Percentiles rank a stretch among this genome's conserved stretches.
These are phyloP conservation scores for Linaria vulgaris DNA, from an alignment of 257 asterid species.

Conservation along the genomic window DNA sequence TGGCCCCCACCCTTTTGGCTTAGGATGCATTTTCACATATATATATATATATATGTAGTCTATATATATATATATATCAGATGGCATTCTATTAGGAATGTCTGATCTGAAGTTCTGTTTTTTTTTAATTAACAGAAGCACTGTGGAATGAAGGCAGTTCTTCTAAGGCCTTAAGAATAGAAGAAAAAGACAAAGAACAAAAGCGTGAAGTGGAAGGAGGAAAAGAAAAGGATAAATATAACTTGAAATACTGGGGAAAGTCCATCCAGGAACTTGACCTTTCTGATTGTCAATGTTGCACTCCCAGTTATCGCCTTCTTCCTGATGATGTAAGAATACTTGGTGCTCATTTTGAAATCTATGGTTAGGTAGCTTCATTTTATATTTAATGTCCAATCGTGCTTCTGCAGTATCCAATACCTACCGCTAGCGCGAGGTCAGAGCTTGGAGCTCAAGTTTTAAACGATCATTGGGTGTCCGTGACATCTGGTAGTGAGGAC, in stretches of 20 bases:
- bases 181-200: constrained; percentile 79
- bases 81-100: constrained; percentile 4
- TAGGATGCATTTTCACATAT: not conserved
- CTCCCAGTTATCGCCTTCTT: constrained; percentile 96
- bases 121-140: constrained; percentile 57
- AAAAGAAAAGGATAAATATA: constrained; percentile 77
- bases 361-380: constrained; percentile 14
- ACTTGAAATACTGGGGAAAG: constrained; percentile 83
- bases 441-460: constrained; percentile 89
- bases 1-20: constrained; percentile 2
- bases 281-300: constrained; percentile 72
- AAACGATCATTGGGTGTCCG: constrained; percentile 96
- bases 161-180: constrained; percentile 58
- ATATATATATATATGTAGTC: too few species aligned
- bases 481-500: constrained; percentile 99
- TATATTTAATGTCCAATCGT: constrained; percentile 17
- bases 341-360: constrained; percentile 17
- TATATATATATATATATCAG: too few species aligned
- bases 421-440: constrained; percentile 86
- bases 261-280: constrained; percentile 98
- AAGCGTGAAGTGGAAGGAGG: constrained; percentile 79
- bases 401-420: constrained; percentile 76
- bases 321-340: constrained; percentile 83
- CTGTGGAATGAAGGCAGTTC: constrained; percentile 77
- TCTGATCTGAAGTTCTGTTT: constrained; percentile 31